Conservation (phyloP, 306 rosid species). For the Castanopsis chinensis region DNA sequence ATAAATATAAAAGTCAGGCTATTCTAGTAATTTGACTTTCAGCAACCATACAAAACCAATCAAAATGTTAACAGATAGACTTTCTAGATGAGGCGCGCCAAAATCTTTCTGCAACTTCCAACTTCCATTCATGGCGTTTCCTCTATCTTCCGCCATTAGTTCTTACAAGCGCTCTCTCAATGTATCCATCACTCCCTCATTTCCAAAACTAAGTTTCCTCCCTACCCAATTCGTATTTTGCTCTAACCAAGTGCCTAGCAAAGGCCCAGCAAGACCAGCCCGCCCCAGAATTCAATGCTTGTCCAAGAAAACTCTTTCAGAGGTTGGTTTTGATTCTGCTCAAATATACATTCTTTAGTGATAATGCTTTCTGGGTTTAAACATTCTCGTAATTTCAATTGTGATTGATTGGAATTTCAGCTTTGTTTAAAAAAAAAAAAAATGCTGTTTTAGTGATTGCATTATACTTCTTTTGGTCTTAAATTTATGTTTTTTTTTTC, state of each 20-base stretch:
- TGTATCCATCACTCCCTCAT: constrained; percentile 15
- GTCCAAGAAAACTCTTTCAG: constrained; percentile 23
- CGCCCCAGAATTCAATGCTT: constrained; percentile 35
- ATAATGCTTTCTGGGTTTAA: not conserved
- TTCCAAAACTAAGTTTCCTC: constrained; percentile 3
- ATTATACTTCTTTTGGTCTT: too few species aligned
- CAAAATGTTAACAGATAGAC: constrained; percentile 27
- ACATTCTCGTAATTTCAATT: too few species aligned
- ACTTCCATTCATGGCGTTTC: constrained; percentile 53
- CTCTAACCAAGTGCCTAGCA: constrained; percentile 16
- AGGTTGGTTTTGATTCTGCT: constrained; percentile 33
- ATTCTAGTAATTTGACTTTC: constrained; percentile 15
- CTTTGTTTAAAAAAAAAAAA: too few species aligned
- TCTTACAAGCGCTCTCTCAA: constrained; percentile 39
- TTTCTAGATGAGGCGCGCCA: constrained; percentile 57
- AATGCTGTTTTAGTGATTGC: too few species aligned
- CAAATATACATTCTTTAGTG: not conserved
- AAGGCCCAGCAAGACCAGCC: constrained; percentile 17
- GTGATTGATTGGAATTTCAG: too few species aligned
- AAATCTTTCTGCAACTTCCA: constrained; percentile 28
- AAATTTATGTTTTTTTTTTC: too few species aligned
- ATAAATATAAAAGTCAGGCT: not conserved
- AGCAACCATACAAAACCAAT: constrained; percentile 4
- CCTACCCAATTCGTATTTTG: constrained; percentile 21
- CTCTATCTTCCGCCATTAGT: constrained; percentile 43